Evolutionary conservation across 208 protist genomes (phyloP).

Genomic region (Pavlovales sp.): DNA sequence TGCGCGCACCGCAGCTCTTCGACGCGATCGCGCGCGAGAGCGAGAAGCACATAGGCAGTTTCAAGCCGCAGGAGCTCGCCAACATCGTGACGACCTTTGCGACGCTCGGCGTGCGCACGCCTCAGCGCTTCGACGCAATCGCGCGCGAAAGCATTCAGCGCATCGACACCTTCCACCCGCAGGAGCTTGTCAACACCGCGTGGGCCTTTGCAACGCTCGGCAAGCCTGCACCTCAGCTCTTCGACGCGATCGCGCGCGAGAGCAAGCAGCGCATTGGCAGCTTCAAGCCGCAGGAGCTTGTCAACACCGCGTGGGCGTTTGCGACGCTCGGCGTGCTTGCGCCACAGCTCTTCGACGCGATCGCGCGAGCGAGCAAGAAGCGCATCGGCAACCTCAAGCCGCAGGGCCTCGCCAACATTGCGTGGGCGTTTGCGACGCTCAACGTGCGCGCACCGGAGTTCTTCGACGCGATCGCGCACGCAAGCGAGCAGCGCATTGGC

Average conservation of each 20-base stretch:
- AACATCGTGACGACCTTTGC: conserved; percentile 13
- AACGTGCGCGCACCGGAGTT: background rate
- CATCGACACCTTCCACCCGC: background rate
- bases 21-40: background rate
- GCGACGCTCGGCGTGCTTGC: background rate
- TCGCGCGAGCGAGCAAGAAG: too few species aligned
- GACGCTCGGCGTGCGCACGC: background rate
- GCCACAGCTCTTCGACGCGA: background rate
- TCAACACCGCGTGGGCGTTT: conserved; percentile 36
- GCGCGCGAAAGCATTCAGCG: background rate
- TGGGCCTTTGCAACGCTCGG: background rate
- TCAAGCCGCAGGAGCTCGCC: conserved; percentile 23
- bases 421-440: conserved; percentile 26
- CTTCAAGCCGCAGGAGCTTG: background rate
- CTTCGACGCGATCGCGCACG: background rate
- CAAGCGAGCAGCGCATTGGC: background rate
- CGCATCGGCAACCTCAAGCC: background rate
- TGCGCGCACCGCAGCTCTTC: background rate
- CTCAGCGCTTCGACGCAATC: conserved; percentile 4
- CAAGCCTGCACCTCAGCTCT: background rate
- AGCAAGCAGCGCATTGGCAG: background rate
- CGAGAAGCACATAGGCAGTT: background rate
- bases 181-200: conserved; percentile 2
- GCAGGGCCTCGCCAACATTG: conserved; percentile 25
- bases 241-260: background rate